These are phyloP conservation scores for Colletotrichum agaves DNA, from an alignment of 2,329 filamentous ascomycete species.

Conservation along the genomic window DNA sequence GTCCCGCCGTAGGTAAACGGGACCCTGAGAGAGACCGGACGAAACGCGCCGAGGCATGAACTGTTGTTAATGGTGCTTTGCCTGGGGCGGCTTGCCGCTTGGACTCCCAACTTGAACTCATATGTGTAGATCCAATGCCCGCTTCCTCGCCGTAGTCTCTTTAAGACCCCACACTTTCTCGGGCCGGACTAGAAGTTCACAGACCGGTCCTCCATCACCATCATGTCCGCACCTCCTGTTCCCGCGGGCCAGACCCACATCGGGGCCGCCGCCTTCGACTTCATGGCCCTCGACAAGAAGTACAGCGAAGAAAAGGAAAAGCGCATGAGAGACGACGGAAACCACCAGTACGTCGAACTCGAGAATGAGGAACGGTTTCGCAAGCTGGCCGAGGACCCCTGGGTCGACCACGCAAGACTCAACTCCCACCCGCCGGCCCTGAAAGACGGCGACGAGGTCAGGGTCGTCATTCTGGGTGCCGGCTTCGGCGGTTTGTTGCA, in stretches of 20 bases:
- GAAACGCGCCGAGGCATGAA: not conserved
- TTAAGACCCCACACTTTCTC: not conserved
- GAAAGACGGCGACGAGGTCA: constrained; percentile 42
- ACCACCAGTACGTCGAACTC: constrained; percentile 47
- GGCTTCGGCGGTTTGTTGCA: constrained; percentile 49
- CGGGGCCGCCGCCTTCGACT: constrained; percentile 28
- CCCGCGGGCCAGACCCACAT: not conserved
- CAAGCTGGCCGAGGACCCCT: constrained; percentile 48
- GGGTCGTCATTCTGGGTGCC: constrained; percentile 48
- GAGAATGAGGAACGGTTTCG: constrained; percentile 38
- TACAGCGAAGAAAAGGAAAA: constrained; percentile 50
- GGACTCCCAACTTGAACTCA: not conserved
- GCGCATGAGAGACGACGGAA: constrained; percentile 46
- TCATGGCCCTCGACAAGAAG: constrained; percentile 42
- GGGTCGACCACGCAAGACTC: constrained; percentile 47
- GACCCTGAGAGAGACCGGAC: not conserved
- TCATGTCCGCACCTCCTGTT: constrained; percentile 18
- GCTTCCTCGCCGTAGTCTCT: not conserved
- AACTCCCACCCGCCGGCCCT: constrained; percentile 42
- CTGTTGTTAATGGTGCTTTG: not conserved
- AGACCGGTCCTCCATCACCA: not conserved
- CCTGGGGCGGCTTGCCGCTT: constrained; percentile 8
- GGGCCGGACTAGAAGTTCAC: not conserved
- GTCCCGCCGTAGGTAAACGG: not conserved
- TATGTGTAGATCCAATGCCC: not conserved